phyloP scores from a whole-genome alignment of 1,284 basidiomycete species.

The Singerocomus inundabilis region DNA sequence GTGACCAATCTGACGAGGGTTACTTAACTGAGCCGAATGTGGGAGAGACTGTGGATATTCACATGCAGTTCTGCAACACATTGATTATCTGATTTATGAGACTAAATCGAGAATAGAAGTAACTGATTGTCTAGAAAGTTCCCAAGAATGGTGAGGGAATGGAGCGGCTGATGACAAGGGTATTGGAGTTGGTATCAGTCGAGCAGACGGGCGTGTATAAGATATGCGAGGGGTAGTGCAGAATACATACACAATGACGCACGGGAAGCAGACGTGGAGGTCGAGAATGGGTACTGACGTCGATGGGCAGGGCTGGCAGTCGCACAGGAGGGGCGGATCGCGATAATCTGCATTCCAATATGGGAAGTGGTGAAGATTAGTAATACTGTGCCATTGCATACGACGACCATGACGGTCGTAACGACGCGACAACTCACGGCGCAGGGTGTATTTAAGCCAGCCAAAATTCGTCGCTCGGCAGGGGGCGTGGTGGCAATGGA shows the following conservation, averaged over 20 bases:
- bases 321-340: too few relatives aligned
- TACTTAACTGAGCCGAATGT: conserved; percentile 3
- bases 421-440: too few relatives aligned
- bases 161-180: too few relatives aligned
- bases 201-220: conserved; percentile 5
- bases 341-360: conserved; percentile 27
- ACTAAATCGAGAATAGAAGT: conserved; percentile 4
- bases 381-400: too few relatives aligned
- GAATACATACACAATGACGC: conserved; percentile 23
- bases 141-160: conserved; percentile 1
- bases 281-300: conserved; percentile 7
- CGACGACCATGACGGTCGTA: background rate
- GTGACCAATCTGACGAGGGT: background rate
- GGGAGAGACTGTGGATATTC: conserved; percentile 4
- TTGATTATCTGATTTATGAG: conserved; percentile 14
- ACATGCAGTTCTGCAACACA: background rate
- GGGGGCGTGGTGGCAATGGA: conserved; percentile 14
- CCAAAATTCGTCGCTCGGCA: background rate
- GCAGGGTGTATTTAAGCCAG: too few relatives aligned
- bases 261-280: conserved; percentile 15
- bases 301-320: background rate
- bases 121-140: background rate
- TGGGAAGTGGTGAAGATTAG: conserved; percentile 15
- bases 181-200: background rate
- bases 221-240: conserved; percentile 1